These are phyloP conservation scores for Eruca vesicaria DNA, from an alignment of 441 rosid genomes.

Conservation along the genomic window DNA sequence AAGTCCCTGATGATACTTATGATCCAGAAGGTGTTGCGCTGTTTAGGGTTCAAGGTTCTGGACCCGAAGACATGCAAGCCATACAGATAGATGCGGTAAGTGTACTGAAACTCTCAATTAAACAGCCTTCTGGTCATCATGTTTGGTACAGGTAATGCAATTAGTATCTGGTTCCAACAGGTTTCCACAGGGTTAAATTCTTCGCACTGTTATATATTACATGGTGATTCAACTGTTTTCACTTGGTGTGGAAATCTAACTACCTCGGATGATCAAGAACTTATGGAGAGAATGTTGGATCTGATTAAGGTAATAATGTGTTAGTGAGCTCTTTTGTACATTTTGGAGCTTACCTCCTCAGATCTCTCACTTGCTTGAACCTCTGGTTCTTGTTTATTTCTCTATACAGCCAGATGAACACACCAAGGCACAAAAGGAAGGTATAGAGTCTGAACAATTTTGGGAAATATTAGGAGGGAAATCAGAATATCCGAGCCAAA, in stretches of 20 bases:
- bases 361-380: conserved; percentile 1
- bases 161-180: conserved; percentile 41
- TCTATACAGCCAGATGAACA: conserved; percentile 75
- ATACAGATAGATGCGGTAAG: conserved; percentile 96
- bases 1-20: conserved; percentile 77
- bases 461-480: conserved; percentile 95
- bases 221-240: conserved; percentile 68
- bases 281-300: conserved; percentile 90
- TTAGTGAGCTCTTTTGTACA: conserved; percentile 3
- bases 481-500: conserved; percentile 75
- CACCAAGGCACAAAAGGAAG: conserved; percentile 87
- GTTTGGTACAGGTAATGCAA: not conserved
- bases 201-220: conserved; percentile 90
- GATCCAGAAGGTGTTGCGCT: conserved; percentile 76
- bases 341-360: conserved; percentile 13
- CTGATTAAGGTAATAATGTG: conserved; percentile 68
- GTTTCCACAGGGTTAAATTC: conserved; percentile 86
- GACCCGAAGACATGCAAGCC: conserved; percentile 99
- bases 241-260: conserved; percentile 95
- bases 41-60: conserved; percentile 92
- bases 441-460: conserved; percentile 84
- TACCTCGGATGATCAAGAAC: conserved; percentile 75
- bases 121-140: not conserved
- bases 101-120: not conserved
- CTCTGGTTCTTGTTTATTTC: conserved; percentile 6